Base-by-base conservation (phyloP, 169 alveolate species). In the Theileria annulata region DNA sequence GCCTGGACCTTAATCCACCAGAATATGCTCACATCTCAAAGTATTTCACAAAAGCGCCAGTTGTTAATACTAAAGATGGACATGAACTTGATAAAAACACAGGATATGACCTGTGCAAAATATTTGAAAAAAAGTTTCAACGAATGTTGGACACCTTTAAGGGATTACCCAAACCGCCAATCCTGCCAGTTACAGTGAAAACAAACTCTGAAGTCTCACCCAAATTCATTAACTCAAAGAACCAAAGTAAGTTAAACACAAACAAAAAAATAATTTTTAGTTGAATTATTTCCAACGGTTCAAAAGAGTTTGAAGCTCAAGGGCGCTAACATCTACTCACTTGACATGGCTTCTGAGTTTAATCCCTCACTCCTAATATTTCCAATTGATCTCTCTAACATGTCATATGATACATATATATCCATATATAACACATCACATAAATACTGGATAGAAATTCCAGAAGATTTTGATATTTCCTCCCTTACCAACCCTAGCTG, bases 381-480 rank as follows among this genome's bases (percentile, higher is more conserved):
- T 77, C 94, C 94, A 10, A 74, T 90, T 10, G 94, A 90, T 69
- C 51, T 90, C 35, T 77, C 92, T n/a, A 90, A 90, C 71, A 79
- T 90, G 92, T 87, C 87, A 21, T 90, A 90, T 71, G 93, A 90
- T 21, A 88, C 87, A 19, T 90, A 90, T 68, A 78, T 87, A 31
- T 79, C 87, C 6, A 58, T 90, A 25, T 90, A 90, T 48, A 75
- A 90, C 58, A 42, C 71, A 27, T 87, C 94, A 17, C 63, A 62
- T 49, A 56, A 77, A 13, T 69, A 77, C 60, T 76, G 87, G 90
- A 17, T 49, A 0, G 54, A 54, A 25, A 66, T 19, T 27, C 90
- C 79, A 19, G 87, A 71, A 23, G 67, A 23, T 23, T 48, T 82
- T 13, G 78, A 76, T 19, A 35, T 67, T 10, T 72, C 67, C 30